phyloP scores from a whole-genome alignment of 2,329 filamentous ascomycete genomes.

The Periconia sp. region DNA sequence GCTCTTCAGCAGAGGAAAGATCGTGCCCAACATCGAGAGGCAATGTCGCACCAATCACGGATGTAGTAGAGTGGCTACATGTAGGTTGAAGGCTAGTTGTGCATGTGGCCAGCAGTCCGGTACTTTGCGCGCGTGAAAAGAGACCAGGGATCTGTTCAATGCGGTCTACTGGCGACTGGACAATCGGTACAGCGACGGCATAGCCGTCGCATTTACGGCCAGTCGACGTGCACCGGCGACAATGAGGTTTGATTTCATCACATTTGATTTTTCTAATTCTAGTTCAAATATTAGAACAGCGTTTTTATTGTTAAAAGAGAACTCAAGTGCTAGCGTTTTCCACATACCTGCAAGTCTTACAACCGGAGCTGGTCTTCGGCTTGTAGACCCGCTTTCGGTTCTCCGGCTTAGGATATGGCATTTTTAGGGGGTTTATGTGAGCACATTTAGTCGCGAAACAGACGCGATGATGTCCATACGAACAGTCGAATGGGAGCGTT shows the following conservation, averaged over 20 bases:
- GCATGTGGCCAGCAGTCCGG: neutral
- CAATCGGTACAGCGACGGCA: neutral
- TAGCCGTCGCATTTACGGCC: conserved; percentile 19
- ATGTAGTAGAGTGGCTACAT: neutral
- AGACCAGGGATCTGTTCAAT: neutral
- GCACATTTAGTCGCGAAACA: neutral
- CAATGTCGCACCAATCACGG: neutral
- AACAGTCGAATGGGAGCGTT: neutral
- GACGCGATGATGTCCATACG: neutral
- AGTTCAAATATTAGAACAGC: neutral
- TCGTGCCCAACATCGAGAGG: neutral
- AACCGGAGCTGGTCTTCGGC: neutral
- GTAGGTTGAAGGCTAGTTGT: neutral
- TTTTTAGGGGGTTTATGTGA: neutral
- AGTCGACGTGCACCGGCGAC: conserved; percentile 15
- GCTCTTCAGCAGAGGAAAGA: neutral
- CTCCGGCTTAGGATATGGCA: neutral
- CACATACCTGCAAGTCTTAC: conserved; percentile 3
- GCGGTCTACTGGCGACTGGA: neutral
- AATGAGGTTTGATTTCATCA: conserved; percentile 16
- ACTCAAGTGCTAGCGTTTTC: neutral
- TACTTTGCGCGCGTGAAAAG: neutral
- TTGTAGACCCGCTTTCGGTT: neutral
- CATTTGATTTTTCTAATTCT: conserved; percentile 19
- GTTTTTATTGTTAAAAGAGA: neutral